phyloP scores from a whole-genome alignment of 495 filamentous ascomycete genomes.

The Glarea lozoyensis region DNA sequence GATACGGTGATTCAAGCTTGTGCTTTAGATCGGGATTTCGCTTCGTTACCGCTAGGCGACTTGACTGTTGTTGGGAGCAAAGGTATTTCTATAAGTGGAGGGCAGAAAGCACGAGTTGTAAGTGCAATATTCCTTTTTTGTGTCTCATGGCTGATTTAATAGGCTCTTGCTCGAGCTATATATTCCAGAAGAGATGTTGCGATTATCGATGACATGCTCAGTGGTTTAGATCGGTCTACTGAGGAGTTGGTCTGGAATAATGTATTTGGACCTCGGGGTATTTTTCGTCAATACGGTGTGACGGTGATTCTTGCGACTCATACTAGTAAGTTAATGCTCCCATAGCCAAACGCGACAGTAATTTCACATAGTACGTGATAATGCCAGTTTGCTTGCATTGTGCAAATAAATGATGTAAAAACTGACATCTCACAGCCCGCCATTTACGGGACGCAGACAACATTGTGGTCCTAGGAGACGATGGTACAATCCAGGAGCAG shows the following conservation, averaged over 20 bases:
- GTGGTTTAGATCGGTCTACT: conserved; percentile 12
- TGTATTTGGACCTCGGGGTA: not conserved
- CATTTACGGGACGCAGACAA: conserved; percentile 4
- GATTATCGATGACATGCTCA: conserved; percentile 18
- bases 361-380: no score
- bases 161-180: conserved; percentile 17
- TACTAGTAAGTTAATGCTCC: no score
- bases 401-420: not conserved
- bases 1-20: conserved; percentile 23
- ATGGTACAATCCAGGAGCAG: conserved; percentile 1
- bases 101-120: conserved; percentile 48
- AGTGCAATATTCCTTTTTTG: not conserved
- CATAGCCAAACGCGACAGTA: no score
- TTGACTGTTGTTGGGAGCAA: conserved; percentile 44
- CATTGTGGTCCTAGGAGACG: conserved; percentile 9
- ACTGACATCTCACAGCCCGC: not conserved
- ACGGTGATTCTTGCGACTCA: conserved; percentile 11
- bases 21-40: conserved; percentile 24
- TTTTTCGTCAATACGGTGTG: not conserved
- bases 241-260: not conserved
- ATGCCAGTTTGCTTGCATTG: not conserved
- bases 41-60: conserved; percentile 41
- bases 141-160: not conserved
- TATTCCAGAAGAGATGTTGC: conserved; percentile 9
- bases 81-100: conserved; percentile 47